Percentiles rank a stretch among this genome's conserved stretches.
phyloP scores from a whole-genome alignment of 2,329 filamentous ascomycete species.

The Drechslerella dactyloides region DNA sequence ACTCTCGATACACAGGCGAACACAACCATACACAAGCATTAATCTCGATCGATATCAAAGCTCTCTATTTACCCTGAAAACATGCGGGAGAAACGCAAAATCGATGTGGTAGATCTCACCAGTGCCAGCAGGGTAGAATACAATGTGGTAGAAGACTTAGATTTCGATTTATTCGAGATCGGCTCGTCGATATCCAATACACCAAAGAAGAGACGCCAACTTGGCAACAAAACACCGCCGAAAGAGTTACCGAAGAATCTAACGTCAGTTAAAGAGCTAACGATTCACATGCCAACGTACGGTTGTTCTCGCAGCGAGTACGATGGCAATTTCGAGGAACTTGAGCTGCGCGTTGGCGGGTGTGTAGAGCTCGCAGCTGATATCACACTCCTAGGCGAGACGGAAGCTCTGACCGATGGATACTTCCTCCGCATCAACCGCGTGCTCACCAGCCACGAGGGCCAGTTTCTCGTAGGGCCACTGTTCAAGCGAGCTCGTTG shows the following conservation, averaged over 20 bases:
- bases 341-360: slow-evolving; percentile 9
- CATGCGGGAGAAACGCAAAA: too few species aligned
- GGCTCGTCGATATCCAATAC: background rate
- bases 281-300: slow-evolving; percentile 16
- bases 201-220: background rate
- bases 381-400: slow-evolving; percentile 9
- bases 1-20: too few species aligned
- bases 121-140: background rate
- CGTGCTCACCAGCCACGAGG: slow-evolving; percentile 20
- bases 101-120: background rate
- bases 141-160: background rate
- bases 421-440: slow-evolving; percentile 29
- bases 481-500: slow-evolving; percentile 32
- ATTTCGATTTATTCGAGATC: background rate
- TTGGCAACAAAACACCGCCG: background rate
- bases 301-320: too few species aligned
- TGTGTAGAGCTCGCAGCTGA: slow-evolving; percentile 26
- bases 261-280: slow-evolving; percentile 5
- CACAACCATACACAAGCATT: too few species aligned
- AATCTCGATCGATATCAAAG: too few species aligned
- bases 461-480: slow-evolving; percentile 20
- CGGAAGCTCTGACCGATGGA: background rate
- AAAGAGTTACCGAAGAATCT: slow-evolving; percentile 10
- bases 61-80: too few species aligned
- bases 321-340: slow-evolving; percentile 9